Base-by-base conservation (phyloP, 2,329 filamentous ascomycete species). In the Pleoardoris graminearum region DNA sequence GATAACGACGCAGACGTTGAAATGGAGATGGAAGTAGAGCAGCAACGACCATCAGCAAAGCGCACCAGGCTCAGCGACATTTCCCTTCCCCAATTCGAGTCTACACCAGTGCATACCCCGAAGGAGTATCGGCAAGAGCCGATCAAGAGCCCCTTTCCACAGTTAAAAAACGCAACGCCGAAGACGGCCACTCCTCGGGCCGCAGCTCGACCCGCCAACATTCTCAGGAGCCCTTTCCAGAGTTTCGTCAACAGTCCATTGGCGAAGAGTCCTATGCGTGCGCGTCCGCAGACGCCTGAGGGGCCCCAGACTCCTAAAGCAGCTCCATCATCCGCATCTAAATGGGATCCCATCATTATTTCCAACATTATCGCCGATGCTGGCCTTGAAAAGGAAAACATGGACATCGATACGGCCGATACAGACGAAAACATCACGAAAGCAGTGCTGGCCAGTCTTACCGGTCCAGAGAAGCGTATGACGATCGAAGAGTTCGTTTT, bases 401-500 rank as follows among this genome's bases (percentile, higher is more conserved):
- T 51, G 14, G 36, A 50, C 14, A 53, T 60, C 12, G 46, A 57
- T 0, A 49, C 58, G 16, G 58, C 57, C 1, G 49, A 59, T 11
- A 60, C 58, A 2, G 39, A 61, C 0, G 57, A 75, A 8, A 75
- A 54, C 4, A 56, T 84, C 22, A 69, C 87, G 14, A 79, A 77
- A 50, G 71, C 67, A 11, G 77, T 80, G 33, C 85, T 83, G 11
- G 79, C 79, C 0, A 82, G 82, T 12, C 75, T 99, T 48, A 87
- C 83, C 2, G 88, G 82, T 48, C 83, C 86, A 0, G 94, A 97
- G 77, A 91, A 88, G 77, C 79, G 82, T 32, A 96, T 99, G 92
- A 93, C 86, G 4, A 90, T 97, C 0, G 91, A 96, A 71, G 86
- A 97, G 72, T 99, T 93, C 91, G 88, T 99, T 33, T 79, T 86